A percentile compares a stretch with the other conserved stretches of the same genome.
Conservation (phyloP, 2,329 filamentous ascomycete genomes). For the Aspergillus sp. region DNA sequence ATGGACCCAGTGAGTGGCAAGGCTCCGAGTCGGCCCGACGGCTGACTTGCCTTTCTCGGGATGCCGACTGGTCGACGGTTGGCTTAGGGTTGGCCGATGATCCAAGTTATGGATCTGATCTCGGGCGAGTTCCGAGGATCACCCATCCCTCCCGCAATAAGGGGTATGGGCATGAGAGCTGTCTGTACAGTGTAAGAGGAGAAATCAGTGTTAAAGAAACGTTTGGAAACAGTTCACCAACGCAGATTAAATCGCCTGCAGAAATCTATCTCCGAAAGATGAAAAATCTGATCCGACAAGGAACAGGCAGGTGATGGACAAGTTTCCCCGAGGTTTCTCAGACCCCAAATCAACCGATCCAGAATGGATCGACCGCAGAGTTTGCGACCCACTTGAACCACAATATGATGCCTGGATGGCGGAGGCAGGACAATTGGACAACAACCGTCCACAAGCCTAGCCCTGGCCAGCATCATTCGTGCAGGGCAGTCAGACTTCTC, state of each 20-base stretch:
- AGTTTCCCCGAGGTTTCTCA: constrained; percentile 9
- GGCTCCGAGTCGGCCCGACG: constrained; percentile 6
- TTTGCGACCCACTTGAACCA: constrained; percentile 1
- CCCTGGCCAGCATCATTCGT: constrained; percentile 2
- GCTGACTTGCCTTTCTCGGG: constrained; percentile 3
- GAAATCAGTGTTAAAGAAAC: neutral
- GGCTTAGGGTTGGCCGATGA: neutral
- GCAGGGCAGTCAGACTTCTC: constrained; percentile 2
- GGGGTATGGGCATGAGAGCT: neutral
- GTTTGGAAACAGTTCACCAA: too few relatives aligned
- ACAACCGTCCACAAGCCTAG: neutral
- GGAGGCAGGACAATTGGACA: neutral
- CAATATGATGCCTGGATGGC: neutral
- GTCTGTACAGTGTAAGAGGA: neutral
- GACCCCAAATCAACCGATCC: neutral
- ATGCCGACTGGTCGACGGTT: neutral
- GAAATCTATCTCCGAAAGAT: neutral
- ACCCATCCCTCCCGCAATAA: neutral
- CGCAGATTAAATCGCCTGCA: neutral
- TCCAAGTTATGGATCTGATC: neutral
- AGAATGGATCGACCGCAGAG: constrained; percentile 6
- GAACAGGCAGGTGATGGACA: neutral
- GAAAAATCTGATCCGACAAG: neutral
- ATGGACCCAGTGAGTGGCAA: neutral
- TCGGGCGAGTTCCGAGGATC: neutral